These are phyloP conservation scores for Beta vulgaris DNA, from an alignment of 148 eudicot species.

Conservation along the genomic window DNA sequence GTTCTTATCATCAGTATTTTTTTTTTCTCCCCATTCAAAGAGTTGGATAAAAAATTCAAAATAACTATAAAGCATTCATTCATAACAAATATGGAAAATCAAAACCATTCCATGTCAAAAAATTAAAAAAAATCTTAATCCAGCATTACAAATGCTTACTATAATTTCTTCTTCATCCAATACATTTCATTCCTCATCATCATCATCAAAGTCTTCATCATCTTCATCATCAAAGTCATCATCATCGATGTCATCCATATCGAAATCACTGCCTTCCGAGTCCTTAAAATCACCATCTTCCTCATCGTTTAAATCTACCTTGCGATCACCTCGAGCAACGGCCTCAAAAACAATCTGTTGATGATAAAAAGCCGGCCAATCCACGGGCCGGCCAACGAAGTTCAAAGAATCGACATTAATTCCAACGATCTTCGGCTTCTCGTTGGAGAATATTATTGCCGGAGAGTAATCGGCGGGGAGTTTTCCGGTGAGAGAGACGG, in stretches of 20 bases:
- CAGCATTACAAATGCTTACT: no score
- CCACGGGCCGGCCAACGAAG: background rate
- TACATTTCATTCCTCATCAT: no score
- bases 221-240: background rate
- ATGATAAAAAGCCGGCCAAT: background rate
- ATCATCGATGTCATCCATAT: background rate
- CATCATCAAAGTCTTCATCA: background rate
- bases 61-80: no score
- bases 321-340: no score
- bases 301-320: background rate
- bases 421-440: background rate
- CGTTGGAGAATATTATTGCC: background rate
- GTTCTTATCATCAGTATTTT: no score
- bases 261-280: background rate
- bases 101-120: no score
- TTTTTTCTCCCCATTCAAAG: no score
- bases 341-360: background rate
- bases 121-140: no score
- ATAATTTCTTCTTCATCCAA: no score
- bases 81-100: no score
- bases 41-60: no score
- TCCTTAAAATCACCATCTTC: background rate
- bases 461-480: background rate
- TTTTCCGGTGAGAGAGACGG: slow-evolving; percentile 7
- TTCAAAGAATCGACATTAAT: background rate